These are phyloP conservation scores for Quercus bicolor DNA, from an alignment of 306 rosid species.

Conservation along the genomic window DNA sequence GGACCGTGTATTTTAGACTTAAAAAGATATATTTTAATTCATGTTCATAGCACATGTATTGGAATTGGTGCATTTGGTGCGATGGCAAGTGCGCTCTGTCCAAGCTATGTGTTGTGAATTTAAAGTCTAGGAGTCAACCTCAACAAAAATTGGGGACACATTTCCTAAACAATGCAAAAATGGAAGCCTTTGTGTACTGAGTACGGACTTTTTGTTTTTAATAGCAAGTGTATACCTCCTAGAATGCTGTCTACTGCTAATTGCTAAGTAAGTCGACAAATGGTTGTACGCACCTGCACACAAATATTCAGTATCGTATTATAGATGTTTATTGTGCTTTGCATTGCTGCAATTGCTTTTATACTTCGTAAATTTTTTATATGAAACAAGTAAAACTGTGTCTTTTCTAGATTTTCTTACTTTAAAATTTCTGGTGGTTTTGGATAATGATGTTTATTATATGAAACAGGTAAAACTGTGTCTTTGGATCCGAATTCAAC, in stretches of 20 bases:
- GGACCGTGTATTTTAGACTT: no score
- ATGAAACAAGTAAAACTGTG: neutral
- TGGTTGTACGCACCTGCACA: neutral
- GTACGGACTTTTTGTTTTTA: no score
- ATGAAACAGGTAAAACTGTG: conserved; percentile 66
- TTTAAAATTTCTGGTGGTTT: neutral
- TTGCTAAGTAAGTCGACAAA: neutral
- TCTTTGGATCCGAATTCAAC: conserved; percentile 62
- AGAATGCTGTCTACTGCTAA: neutral
- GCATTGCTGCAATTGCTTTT: neutral
- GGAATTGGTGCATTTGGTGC: no score
- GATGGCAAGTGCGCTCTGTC: no score
- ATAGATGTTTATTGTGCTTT: neutral
- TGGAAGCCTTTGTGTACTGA: no score
- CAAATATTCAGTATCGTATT: neutral
- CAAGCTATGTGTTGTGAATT: no score
- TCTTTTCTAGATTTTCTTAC: neutral
- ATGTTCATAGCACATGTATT: neutral
- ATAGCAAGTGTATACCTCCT: no score
- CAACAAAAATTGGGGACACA: no score
- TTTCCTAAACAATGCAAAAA: no score
- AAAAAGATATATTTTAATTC: neutral
- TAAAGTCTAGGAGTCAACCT: no score
- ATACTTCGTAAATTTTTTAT: neutral
- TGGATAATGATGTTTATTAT: neutral